Evolutionary conservation across 2,329 filamentous ascomycete genomes (phyloP), one percentile per base, ranked within the genome.

Genomic region (Mariannaea elegans): DNA sequence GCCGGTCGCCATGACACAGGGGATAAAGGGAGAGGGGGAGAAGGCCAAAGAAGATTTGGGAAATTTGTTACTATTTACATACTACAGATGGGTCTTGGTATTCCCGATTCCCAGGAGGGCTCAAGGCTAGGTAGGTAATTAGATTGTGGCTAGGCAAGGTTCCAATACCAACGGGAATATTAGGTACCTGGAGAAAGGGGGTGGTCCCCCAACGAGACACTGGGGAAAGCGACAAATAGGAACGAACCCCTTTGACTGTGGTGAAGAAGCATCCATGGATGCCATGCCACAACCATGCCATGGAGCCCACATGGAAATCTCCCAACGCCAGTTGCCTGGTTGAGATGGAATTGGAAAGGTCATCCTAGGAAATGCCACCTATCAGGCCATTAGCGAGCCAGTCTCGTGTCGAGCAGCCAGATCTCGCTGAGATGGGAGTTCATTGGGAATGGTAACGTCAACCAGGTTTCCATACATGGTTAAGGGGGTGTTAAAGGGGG

Each of bases 321-420:
- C 31, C 21, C 27, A 55, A 44, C 38, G 27, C 21, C 39, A 44
- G 50, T 44, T 36, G 21, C 31, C 56, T 34, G 29, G 34, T 44
- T 19, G 34, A 34, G 49, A 59, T 48, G 56, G 44, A 19, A 39
- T 38, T 49, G 29, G 56, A 45, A 44, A 59, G 50, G 49, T 54
- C 56, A 59, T 59, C 56, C 56, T 38, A 50, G 56, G 50, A 41
- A 44, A 27, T 54, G 56, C 21, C 49, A 59, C 23, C 56, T 50
- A 55, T 59, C 56, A 59, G 56, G 29, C 56, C 56, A 59, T 50
- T 59, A 59, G 56, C 56, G 56, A 59, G 56, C 56, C 56, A 59
- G 50, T 59, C 56, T 60, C 46, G 57, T 51, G 52, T 46, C 52
- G 32, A 39, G 34, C 57, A 51, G 57, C 19, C 52, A 60, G 52